Conservation (phyloP, 2,329 filamentous ascomycete genomes). For the Alternaria angustiovoidea region DNA sequence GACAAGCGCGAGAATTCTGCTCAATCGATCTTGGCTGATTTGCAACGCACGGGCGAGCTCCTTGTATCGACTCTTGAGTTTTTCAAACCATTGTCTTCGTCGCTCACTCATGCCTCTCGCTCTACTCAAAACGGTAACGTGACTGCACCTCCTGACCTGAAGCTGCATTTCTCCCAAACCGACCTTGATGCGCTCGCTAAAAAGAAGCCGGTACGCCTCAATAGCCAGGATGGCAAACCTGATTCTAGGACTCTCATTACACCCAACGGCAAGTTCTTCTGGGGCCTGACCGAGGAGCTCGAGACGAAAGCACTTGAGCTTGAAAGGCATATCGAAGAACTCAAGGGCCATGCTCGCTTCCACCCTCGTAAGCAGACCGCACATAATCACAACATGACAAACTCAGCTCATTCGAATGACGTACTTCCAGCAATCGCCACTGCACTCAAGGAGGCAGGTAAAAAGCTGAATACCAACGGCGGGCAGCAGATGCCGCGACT, state of each 20-base stretch:
- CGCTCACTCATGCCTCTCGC: constrained; percentile 43
- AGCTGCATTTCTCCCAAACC: constrained; percentile 50
- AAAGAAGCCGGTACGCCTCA: constrained; percentile 59
- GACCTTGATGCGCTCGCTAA: constrained; percentile 62
- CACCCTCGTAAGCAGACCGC: constrained; percentile 36
- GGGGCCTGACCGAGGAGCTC: constrained; percentile 72
- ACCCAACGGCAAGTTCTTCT: constrained; percentile 78
- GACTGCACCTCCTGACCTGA: constrained; percentile 46
- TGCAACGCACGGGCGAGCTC: constrained; percentile 51
- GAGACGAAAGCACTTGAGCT: constrained; percentile 75
- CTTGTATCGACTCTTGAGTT: constrained; percentile 52
- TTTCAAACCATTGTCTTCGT: constrained; percentile 52
- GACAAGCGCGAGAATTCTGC: constrained; percentile 43
- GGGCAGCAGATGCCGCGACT: constrained; percentile 38
- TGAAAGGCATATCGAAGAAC: constrained; percentile 59
- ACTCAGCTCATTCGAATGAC: constrained; percentile 36
- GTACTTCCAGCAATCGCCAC: constrained; percentile 48
- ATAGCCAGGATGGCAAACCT: constrained; percentile 53
- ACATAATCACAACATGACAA: constrained; percentile 20
- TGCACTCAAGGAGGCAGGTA: constrained; percentile 47
- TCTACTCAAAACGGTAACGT: constrained; percentile 25
- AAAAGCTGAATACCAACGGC: constrained; percentile 40
- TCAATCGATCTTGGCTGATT: constrained; percentile 50
- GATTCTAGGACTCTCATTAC: constrained; percentile 73
- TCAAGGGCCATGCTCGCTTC: constrained; percentile 41